Evolutionary conservation across 805 yeast species (phyloP), one percentile per base, ranked within the genome.

Genomic region (Candida pseudofarinosa): DNA sequence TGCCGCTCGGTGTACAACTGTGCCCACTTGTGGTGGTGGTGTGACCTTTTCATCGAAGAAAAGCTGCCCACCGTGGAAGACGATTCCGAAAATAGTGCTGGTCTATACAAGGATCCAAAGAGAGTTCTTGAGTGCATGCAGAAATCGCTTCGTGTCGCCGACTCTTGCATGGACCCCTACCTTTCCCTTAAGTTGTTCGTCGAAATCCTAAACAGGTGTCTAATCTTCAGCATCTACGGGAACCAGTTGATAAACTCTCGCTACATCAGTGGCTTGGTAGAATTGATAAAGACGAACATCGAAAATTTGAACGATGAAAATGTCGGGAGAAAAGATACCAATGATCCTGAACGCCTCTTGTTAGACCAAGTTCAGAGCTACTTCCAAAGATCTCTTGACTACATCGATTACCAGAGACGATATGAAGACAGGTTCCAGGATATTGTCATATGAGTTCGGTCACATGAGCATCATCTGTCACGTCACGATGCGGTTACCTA

Each of bases 21-120:
- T 35, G 82, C 96, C 1, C 97, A 93, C 63, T 66, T 93, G 38
- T 93, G 97, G 97, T 87, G 95, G 93, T 85, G 91, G 56, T 80
- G 83, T 18, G 89, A 85, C 46, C 48, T 73, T 14, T 60, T 59
- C 40, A 56, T 61, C n/a, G 45, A 52, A 4, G 67, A 56, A 8
- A 43, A 38, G 8, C 57, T 65, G 10, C 65, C 67, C 1, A 63
- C 68, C 0, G 58, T 57, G 1, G 69, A n/a, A 12, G 26, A 55
- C 49, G 34, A 19, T 5, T 40, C 35, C n/a, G 39, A 39, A 3
- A 42, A 44, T 8, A 35, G 40, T 3, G 36, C 46, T 38, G 45
- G 33, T 40, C 54, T 63, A n/a, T 66, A 61, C 44, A 52, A 61
- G 19, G 80, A 75, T 50, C 72, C 71, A 31, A 87, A 87, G 55